phyloP scores from a whole-genome alignment of 2,329 filamentous ascomycete genomes.

The Massarina eburnea region DNA sequence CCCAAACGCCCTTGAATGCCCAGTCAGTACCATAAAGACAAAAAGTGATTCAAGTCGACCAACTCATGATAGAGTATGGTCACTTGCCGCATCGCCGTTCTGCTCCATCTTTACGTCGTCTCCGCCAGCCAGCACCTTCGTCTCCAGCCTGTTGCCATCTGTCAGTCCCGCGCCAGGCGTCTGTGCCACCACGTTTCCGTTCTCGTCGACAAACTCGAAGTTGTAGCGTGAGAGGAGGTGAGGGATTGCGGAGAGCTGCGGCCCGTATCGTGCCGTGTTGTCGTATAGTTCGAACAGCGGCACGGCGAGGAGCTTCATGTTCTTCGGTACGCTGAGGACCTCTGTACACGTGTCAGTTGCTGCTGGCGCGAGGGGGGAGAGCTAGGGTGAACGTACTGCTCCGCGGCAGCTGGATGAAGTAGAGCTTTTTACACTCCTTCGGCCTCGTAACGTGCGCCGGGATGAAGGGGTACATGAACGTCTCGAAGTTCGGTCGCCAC shows the following conservation, averaged over 20 bases:
- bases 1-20: not conserved
- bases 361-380: slow-evolving; percentile 6
- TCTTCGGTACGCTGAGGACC: slow-evolving; percentile 94
- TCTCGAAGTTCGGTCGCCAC: slow-evolving; percentile 99
- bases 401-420: slow-evolving; percentile 91
- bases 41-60: not conserved
- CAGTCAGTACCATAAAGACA: not conserved
- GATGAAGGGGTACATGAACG: slow-evolving; percentile 99
- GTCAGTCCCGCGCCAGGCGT: slow-evolving; percentile 75
- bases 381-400: slow-evolving; percentile 66
- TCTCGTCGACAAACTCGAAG: slow-evolving; percentile 95
- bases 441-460: slow-evolving; percentile 93
- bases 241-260: slow-evolving; percentile 93
- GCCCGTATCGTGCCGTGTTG: slow-evolving; percentile 91
- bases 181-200: slow-evolving; percentile 80
- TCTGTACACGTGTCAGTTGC: slow-evolving; percentile 56
- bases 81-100: slow-evolving; percentile 40
- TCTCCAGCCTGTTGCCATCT: slow-evolving; percentile 29
- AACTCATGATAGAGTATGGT: slow-evolving; percentile 35
- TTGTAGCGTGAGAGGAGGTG: slow-evolving; percentile 94
- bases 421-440: slow-evolving; percentile 99
- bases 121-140: slow-evolving; percentile 41
- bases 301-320: slow-evolving; percentile 98
- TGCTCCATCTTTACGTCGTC: slow-evolving; percentile 42
- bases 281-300: slow-evolving; percentile 98